Evolutionary conservation across 2,329 filamentous ascomycete genomes (phyloP), one percentile per base, ranked within the genome.

Genomic region (Alternaria sp.): DNA sequence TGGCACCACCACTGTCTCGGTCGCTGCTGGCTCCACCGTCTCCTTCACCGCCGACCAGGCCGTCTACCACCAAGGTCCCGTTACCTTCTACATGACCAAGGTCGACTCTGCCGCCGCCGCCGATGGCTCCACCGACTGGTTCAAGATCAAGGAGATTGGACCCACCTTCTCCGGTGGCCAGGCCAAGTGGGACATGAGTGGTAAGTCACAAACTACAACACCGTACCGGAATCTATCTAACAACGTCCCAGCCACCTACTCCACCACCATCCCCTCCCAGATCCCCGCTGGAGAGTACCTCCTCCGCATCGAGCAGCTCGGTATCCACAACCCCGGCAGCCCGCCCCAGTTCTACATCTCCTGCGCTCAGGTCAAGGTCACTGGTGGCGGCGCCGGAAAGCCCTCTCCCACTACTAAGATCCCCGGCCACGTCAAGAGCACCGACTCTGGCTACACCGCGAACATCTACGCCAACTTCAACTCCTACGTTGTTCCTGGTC

Each of bases 271-370:
- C 36, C 83, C 83, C 7, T 74, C 70, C 6, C 79, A 79, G 47
- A 73, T 81, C 6, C 77, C 83, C 5, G 71, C 78, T 19, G 83
- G 83, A 23, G 77, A 85, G 61, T 85, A 85, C 68, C 77, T 85
- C 17, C 74, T 85, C 40, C 79, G 83, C 23, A 80, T 83, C 56
- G 83, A 86, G 73, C 83, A 85, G 63, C 82, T 85, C 56, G 83
- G 74, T 11, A 79, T 85, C 26, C 83, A 84, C 72, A 81, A 82
- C 66, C 82, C 80, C 6, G 61, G 66, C 23, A 55, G 57, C 46
- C 46, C 57, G 6, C 68, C 68, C 21, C 69, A 77, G 26, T 77
- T 75, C 66, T 80, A 78, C 67, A 74, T 77, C 60, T 77, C 79
- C 6, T 85, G 83, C 71, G 81, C 81, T 1, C 83, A 85, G 72